Evolutionary conservation across 257 asterid species (phyloP).

Genomic region (Capsicum baccatum): DNA sequence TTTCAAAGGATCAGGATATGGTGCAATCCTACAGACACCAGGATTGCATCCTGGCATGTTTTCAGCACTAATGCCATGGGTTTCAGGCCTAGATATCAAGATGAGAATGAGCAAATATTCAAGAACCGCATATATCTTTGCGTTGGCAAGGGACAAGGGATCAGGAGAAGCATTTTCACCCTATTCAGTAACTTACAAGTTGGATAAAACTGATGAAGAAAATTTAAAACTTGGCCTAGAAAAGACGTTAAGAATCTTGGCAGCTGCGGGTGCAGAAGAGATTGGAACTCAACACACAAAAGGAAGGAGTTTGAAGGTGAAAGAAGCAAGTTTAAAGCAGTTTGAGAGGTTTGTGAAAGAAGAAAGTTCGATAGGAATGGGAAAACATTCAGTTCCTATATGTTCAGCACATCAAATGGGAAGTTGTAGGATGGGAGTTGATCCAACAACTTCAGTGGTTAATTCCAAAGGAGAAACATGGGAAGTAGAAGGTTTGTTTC

Average conservation of each 20-base stretch:
- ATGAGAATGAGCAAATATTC: conserved; percentile 62
- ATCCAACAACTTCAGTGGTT: conserved; percentile 60
- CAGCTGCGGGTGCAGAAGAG: conserved; percentile 85
- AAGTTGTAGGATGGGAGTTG: conserved; percentile 84
- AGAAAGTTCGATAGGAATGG: conserved; percentile 60
- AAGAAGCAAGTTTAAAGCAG: conserved; percentile 45
- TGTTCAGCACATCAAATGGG: conserved; percentile 99
- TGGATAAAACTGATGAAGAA: conserved; percentile 51
- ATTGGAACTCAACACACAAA: conserved; percentile 68
- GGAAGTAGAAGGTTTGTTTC: conserved; percentile 73
- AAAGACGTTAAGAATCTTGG: conserved; percentile 63
- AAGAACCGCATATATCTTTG: conserved; percentile 66
- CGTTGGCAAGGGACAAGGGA: conserved; percentile 74
- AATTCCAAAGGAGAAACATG: conserved; percentile 70
- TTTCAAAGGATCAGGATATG: conserved; percentile 60
- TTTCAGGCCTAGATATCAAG: conserved; percentile 65
- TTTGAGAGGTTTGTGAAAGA: conserved; percentile 64
- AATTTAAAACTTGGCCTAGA: conserved; percentile 61
- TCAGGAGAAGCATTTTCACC: conserved; percentile 56
- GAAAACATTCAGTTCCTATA: conserved; percentile 51
- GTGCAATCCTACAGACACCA: conserved; percentile 75
- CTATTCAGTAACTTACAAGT: conserved; percentile 49
- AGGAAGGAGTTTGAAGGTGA: conserved; percentile 64
- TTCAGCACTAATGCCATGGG: conserved; percentile 71
- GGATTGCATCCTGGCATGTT: conserved; percentile 85